Conservation (phyloP, 2,329 filamentous ascomycete species). For the Dactylonectria estremocensis region DNA sequence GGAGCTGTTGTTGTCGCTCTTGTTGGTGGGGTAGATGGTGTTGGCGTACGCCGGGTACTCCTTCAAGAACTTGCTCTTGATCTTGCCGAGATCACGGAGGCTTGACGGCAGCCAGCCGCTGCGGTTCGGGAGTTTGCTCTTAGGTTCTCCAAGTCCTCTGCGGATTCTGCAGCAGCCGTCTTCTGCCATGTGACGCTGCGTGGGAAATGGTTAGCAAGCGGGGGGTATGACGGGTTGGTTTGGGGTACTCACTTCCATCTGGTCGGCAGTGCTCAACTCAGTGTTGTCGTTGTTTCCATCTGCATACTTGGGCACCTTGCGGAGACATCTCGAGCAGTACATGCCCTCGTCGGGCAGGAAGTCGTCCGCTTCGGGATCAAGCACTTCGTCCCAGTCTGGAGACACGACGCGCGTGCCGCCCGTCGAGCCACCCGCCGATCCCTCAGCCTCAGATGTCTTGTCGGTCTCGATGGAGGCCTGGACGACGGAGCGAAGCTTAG, state of each 20-base stretch:
- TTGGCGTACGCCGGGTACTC: slow-evolving; percentile 47
- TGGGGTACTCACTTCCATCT: slow-evolving; percentile 41
- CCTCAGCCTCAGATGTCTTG: not conserved
- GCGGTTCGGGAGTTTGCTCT: slow-evolving; percentile 49
- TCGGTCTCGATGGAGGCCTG: not conserved
- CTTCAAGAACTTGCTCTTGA: slow-evolving; percentile 45
- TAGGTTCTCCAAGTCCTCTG: slow-evolving; percentile 36
- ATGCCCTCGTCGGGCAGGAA: slow-evolving; percentile 49
- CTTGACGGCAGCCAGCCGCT: slow-evolving; percentile 51
- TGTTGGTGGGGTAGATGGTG: slow-evolving; percentile 50
- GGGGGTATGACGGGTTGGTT: not conserved
- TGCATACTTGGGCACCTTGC: slow-evolving; percentile 46
- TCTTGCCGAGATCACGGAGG: slow-evolving; percentile 28
- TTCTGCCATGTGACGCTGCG: slow-evolving; percentile 40
- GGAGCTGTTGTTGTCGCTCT: slow-evolving; percentile 33
- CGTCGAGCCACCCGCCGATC: too few relatives aligned
- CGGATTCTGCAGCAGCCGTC: slow-evolving; percentile 48
- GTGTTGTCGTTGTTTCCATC: slow-evolving; percentile 40
- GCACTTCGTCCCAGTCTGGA: slow-evolving; percentile 46
- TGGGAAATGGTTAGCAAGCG: accelerated
- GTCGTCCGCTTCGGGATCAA: slow-evolving; percentile 40
- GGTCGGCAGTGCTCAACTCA: slow-evolving; percentile 26
- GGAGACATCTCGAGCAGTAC: slow-evolving; percentile 54
- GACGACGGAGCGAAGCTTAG: not conserved
- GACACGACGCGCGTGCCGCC: slow-evolving; percentile 35